Percentiles rank a stretch among this genome's conserved stretches.
Evolutionary conservation across 202 grass and related monocot species (phyloP).

Genomic region (Musa balbisiana): DNA sequence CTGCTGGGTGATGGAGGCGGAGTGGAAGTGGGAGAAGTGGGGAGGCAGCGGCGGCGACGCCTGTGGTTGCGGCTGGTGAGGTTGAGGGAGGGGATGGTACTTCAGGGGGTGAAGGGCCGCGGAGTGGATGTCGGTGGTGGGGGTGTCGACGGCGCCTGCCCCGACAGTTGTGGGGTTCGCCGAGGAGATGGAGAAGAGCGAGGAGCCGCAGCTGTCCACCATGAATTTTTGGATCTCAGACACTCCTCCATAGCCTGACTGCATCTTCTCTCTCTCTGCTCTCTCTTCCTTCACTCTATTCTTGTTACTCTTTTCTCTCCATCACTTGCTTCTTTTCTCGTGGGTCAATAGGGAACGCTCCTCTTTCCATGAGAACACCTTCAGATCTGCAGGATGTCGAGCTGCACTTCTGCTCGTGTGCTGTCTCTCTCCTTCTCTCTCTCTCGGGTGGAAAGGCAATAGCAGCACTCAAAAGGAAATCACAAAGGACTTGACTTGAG

Average conservation of each 20-base stretch:
- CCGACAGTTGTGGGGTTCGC: background rate
- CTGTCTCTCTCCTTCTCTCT: background rate
- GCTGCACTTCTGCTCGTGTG: background rate
- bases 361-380: background rate
- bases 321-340: background rate
- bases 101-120: background rate
- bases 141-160: background rate
- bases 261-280: constrained; percentile 2
- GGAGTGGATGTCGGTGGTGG: background rate
- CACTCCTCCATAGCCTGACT: constrained; percentile 26
- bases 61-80: background rate
- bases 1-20: constrained; percentile 16
- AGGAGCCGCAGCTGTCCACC: constrained; percentile 5
- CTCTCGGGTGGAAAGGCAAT: no score
- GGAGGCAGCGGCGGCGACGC: background rate
- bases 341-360: background rate
- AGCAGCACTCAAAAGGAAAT: no score
- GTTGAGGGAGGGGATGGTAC: constrained; percentile 1
- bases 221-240: constrained; percentile 28
- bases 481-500: no score
- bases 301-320: background rate
- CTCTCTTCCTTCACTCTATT: background rate
- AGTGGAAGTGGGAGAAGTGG: constrained; percentile 1
- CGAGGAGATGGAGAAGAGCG: constrained; percentile 13
- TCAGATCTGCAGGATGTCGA: background rate